phyloP scores from a whole-genome alignment of 257 asterid genomes.

The Misopates orontium region DNA sequence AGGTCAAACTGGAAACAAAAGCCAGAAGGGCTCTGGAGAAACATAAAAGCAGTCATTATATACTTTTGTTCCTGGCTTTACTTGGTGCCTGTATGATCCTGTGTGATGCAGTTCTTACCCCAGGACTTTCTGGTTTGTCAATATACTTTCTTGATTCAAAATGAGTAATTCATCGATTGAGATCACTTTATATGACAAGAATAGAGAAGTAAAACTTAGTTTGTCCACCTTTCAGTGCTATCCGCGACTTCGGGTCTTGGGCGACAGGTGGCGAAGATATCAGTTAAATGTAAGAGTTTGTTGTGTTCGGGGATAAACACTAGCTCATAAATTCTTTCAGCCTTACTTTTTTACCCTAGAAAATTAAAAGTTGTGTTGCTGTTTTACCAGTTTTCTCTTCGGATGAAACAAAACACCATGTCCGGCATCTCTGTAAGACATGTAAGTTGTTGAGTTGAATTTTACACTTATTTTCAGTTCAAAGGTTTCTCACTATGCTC shows the following conservation, averaged over 20 bases:
- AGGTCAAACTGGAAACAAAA: slow-evolving; percentile 55
- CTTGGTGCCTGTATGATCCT: slow-evolving; percentile 92
- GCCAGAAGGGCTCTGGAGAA: slow-evolving; percentile 67
- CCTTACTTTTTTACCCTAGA: not conserved
- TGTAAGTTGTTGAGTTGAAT: slow-evolving; percentile 47
- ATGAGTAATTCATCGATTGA: slow-evolving; percentile 5
- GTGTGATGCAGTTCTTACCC: slow-evolving; percentile 84
- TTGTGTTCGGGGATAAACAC: not conserved
- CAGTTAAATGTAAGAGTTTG: slow-evolving; percentile 54
- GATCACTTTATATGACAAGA: slow-evolving; percentile 2
- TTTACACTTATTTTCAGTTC: not conserved
- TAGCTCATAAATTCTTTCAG: no score
- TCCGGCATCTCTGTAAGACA: slow-evolving; percentile 47
- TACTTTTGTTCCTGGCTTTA: slow-evolving; percentile 72
- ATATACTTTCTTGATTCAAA: slow-evolving; percentile 8
- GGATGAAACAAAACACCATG: slow-evolving; percentile 44
- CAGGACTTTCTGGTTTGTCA: slow-evolving; percentile 83
- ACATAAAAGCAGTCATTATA: slow-evolving; percentile 67
- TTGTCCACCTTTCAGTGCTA: slow-evolving; percentile 49
- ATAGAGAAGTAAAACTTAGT: slow-evolving; percentile 3
- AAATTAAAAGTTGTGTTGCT: slow-evolving; percentile 26
- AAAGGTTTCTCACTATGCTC: slow-evolving; percentile 10
- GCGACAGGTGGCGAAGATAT: slow-evolving; percentile 69
- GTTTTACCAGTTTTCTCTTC: slow-evolving; percentile 55
- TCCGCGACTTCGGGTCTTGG: slow-evolving; percentile 77